Percentiles rank a stretch among this genome's conserved stretches.
Evolutionary conservation across 78 protist species (phyloP).

Genomic region (Polysphondylium violaceum): DNA sequence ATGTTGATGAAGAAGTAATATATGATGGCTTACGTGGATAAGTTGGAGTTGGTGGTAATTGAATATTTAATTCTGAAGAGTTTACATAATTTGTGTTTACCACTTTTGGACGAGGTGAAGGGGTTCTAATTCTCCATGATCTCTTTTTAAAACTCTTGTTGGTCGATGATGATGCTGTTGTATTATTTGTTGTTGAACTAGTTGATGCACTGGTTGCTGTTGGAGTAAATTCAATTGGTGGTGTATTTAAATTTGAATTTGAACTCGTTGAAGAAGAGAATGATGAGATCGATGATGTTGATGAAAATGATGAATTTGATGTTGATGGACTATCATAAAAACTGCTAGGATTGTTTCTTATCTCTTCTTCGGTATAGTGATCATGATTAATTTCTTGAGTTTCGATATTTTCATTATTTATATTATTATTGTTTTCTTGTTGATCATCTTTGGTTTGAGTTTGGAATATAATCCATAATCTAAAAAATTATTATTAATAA

Average conservation of each 20-base stretch:
- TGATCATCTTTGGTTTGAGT: not conserved
- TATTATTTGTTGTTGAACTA: not conserved
- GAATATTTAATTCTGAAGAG: not conserved
- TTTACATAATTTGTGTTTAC: not conserved
- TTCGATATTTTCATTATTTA: not conserved
- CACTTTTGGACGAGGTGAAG: constrained; percentile 29
- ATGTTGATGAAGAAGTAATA: no score
- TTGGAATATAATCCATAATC: constrained; percentile 44
- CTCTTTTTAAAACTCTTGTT: not conserved
- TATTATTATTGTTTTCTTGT: not conserved
- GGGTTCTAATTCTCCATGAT: constrained; percentile 42
- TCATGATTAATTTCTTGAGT: not conserved
- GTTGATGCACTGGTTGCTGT: not conserved
- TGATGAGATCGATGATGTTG: not conserved
- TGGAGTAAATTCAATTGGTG: not conserved
- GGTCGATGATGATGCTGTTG: not conserved
- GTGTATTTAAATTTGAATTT: not conserved
- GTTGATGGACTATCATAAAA: not conserved
- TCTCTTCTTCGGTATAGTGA: constrained; percentile 5
- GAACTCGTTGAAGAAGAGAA: not conserved
- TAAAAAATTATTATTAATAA: not conserved
- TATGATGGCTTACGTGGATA: constrained; percentile 21
- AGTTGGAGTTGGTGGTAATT: constrained; percentile 45
- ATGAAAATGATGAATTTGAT: not conserved
- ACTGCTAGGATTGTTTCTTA: not conserved